Conservation (phyloP, 2,329 filamentous ascomycete genomes). For the Furcasterigmium sp. region DNA sequence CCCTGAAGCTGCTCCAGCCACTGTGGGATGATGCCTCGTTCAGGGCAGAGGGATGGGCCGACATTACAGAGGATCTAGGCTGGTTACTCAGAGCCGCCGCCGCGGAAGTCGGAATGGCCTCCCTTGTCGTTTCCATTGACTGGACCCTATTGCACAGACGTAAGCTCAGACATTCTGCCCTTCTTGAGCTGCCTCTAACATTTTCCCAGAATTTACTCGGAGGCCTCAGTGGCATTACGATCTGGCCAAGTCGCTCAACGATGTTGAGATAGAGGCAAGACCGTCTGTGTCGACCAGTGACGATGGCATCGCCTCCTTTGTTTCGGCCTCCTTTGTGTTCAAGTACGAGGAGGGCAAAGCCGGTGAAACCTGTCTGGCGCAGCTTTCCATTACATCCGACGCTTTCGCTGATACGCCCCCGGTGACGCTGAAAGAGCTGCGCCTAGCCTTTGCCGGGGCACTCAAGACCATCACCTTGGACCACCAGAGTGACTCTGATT, state of each 20-base stretch:
- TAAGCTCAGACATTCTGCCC: too few relatives aligned
- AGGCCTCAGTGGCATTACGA: constrained; percentile 58
- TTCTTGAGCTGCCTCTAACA: constrained; percentile 11
- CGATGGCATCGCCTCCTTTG: constrained; percentile 45
- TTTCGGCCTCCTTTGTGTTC: constrained; percentile 53
- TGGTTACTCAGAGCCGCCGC: constrained; percentile 58
- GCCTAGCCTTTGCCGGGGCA: constrained; percentile 51
- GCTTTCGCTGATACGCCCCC: constrained; percentile 48
- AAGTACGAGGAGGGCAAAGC: constrained; percentile 53
- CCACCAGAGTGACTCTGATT: constrained; percentile 37
- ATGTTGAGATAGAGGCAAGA: constrained; percentile 34
- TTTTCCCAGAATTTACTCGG: constrained; percentile 39
- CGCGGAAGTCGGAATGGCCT: constrained; percentile 42
- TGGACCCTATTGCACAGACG: constrained; percentile 59
- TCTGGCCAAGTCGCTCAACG: constrained; percentile 51
- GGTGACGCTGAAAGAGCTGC: constrained; percentile 44
- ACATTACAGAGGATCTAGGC: constrained; percentile 53
- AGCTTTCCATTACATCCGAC: constrained; percentile 52
- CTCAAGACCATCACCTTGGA: constrained; percentile 49
- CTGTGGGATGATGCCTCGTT: constrained; percentile 54
- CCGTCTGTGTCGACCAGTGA: constrained; percentile 47
- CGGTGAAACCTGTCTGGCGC: constrained; percentile 52
- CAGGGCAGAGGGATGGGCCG: constrained; percentile 54
- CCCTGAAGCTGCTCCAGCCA: constrained; percentile 47
- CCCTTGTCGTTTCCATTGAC: constrained; percentile 55